Conservation (phyloP, 176 grass and related monocot genomes). For the Cenchrus americanus region DNA sequence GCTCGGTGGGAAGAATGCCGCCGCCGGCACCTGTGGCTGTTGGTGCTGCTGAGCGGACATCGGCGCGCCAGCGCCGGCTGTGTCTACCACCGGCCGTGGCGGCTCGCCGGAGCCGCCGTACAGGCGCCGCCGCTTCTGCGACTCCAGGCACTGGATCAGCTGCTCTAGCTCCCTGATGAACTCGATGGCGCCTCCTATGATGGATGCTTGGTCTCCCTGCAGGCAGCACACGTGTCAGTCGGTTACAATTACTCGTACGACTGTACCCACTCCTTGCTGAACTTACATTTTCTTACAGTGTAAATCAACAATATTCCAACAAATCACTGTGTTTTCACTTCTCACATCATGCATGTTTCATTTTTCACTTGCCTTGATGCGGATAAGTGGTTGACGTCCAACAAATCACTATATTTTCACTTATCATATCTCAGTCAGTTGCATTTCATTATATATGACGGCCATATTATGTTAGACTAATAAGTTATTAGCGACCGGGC, state of each 20-base stretch:
- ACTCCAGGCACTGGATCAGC: conserved; percentile 91
- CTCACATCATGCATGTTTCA: neutral
- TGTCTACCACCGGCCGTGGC: conserved; percentile 56
- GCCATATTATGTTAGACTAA: neutral
- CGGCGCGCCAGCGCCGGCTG: neutral
- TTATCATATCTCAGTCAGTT: too few relatives aligned
- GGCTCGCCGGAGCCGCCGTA: conserved; percentile 56
- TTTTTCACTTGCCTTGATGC: neutral
- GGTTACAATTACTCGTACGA: neutral
- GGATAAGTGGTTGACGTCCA: neutral
- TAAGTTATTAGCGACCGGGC: neutral
- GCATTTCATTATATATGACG: neutral
- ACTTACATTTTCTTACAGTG: neutral
- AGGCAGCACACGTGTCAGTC: neutral
- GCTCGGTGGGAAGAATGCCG: conserved; percentile 47
- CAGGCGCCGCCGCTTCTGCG: conserved; percentile 80
- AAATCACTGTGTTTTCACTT: neutral
- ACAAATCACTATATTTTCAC: too few relatives aligned
- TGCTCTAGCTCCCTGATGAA: conserved; percentile 95
- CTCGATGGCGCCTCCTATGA: conserved; percentile 95
- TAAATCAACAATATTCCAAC: neutral
- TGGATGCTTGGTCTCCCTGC: conserved; percentile 96
- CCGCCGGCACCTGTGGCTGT: conserved; percentile 28
- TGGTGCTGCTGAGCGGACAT: conserved; percentile 33
- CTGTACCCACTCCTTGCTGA: neutral